Percentiles rank a stretch among this genome's conserved stretches.
phyloP scores from a whole-genome alignment of 306 rosid genomes.

The Lathyrus tuberosus region DNA sequence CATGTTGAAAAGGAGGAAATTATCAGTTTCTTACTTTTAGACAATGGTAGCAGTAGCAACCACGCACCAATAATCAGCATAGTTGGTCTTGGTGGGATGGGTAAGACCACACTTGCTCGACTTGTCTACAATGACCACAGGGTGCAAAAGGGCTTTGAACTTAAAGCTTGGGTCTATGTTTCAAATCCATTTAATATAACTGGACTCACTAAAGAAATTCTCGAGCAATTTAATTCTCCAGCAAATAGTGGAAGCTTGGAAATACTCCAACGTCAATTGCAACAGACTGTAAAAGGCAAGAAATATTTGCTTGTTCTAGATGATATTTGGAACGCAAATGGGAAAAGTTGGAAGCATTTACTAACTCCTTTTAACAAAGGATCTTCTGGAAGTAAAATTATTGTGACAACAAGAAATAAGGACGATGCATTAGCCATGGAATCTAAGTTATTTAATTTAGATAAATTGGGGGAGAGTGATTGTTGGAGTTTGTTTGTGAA shows the following conservation, averaged over 20 bases:
- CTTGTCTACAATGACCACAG: neutral
- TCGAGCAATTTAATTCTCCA: neutral
- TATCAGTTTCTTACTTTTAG: neutral
- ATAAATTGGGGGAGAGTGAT: too few species aligned
- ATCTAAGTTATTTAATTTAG: too few species aligned
- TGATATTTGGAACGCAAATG: too few species aligned
- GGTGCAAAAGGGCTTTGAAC: neutral
- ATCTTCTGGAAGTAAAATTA: too few species aligned
- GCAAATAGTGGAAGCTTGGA: neutral
- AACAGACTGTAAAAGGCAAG: neutral
- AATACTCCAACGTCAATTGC: neutral
- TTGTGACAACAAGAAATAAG: too few species aligned
- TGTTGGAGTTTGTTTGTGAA: too few species aligned
- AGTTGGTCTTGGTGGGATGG: slow-evolving; percentile 10
- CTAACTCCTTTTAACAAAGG: too few species aligned
- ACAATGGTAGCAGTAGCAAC: neutral
- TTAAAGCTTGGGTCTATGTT: slow-evolving; percentile 8
- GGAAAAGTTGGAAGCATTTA: too few species aligned
- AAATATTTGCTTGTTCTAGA: neutral
- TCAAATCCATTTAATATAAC: neutral
- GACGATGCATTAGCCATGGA: too few species aligned
- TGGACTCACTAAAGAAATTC: neutral
- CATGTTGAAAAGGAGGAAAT: neutral
- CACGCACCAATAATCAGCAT: neutral
- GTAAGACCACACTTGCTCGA: slow-evolving; percentile 32